A percentile compares a stretch with the other conserved stretches of the same genome.
These are phyloP conservation scores for Trypanosoma caninum DNA, from an alignment of 208 protist genomes.

Conservation along the genomic window DNA sequence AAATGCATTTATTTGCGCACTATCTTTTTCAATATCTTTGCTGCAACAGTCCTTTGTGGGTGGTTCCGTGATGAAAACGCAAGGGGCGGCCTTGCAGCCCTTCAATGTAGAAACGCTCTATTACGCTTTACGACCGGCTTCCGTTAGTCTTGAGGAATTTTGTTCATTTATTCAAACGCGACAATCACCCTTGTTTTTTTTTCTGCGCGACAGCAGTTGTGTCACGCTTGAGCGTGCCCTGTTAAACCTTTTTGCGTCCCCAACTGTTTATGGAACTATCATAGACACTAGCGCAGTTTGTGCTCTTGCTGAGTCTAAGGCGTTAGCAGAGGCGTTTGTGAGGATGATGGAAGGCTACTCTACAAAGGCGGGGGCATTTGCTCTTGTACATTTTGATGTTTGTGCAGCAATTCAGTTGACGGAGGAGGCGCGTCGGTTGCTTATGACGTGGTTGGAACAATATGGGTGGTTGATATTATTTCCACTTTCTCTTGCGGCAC, in stretches of 20 bases:
- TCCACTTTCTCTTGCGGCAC: constrained; percentile 57
- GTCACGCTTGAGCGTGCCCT: constrained; percentile 15
- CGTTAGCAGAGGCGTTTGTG: constrained; percentile 50
- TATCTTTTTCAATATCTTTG: neutral
- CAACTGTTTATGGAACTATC: constrained; percentile 62
- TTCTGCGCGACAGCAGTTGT: neutral
- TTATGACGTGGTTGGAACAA: constrained; percentile 34
- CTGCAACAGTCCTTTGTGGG: neutral
- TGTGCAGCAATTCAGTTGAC: constrained; percentile 21
- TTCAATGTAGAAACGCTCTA: constrained; percentile 22
- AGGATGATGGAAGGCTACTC: constrained; percentile 80
- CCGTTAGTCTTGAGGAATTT: constrained; percentile 9
- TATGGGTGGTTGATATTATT: constrained; percentile 56
- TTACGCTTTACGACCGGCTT: constrained; percentile 7
- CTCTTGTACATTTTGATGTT: constrained; percentile 51
- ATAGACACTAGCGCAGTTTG: constrained; percentile 39
- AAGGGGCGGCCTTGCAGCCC: constrained; percentile 8
- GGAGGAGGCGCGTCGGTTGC: constrained; percentile 22
- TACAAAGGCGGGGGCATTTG: constrained; percentile 45
- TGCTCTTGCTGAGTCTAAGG: constrained; percentile 27
- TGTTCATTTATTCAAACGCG: neutral
- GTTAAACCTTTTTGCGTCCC: constrained; percentile 11
- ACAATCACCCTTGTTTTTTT: constrained; percentile 5
- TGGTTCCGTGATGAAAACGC: neutral
- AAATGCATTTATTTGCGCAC: constrained; percentile 17